These are phyloP conservation scores for Aspergillus sp. DNA, from an alignment of 2,329 filamentous ascomycete species.

Conservation along the genomic window DNA sequence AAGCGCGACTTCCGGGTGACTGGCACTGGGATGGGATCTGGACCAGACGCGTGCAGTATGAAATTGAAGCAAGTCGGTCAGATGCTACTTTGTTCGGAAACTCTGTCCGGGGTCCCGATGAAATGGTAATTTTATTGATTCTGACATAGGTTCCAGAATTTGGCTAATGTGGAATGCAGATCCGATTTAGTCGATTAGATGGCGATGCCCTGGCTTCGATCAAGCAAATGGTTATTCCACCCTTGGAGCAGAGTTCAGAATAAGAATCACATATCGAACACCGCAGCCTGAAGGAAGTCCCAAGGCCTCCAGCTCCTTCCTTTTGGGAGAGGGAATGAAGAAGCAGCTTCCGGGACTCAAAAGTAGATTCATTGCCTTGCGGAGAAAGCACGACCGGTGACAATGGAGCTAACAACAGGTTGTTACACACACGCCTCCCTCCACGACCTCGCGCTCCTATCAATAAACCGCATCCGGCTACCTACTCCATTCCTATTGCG, in stretches of 20 bases:
- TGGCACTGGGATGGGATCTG: slow-evolving; percentile 99
- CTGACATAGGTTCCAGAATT: background rate
- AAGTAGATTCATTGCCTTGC: background rate
- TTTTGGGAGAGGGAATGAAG: background rate
- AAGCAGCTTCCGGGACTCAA: no score
- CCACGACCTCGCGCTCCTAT: background rate
- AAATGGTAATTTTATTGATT: slow-evolving; percentile 58
- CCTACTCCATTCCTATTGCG: background rate
- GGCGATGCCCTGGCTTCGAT: slow-evolving; percentile 30
- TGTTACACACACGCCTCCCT: background rate
- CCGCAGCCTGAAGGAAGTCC: background rate
- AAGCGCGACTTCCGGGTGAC: slow-evolving; percentile 66
- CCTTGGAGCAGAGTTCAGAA: slow-evolving; percentile 24
- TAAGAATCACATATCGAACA: background rate
- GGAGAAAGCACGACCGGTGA: background rate
- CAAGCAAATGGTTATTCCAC: slow-evolving; percentile 38
- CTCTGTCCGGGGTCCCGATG: slow-evolving; percentile 59
- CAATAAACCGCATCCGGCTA: background rate
- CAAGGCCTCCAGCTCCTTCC: background rate
- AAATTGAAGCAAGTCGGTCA: slow-evolving; percentile 72
- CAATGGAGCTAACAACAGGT: background rate
- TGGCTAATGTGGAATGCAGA: slow-evolving; percentile 28
- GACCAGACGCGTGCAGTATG: slow-evolving; percentile 82
- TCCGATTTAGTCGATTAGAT: slow-evolving; percentile 42
- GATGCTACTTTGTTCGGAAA: slow-evolving; percentile 77